Conservation (phyloP, 208 protist species). For the Polymyxa betae region DNA sequence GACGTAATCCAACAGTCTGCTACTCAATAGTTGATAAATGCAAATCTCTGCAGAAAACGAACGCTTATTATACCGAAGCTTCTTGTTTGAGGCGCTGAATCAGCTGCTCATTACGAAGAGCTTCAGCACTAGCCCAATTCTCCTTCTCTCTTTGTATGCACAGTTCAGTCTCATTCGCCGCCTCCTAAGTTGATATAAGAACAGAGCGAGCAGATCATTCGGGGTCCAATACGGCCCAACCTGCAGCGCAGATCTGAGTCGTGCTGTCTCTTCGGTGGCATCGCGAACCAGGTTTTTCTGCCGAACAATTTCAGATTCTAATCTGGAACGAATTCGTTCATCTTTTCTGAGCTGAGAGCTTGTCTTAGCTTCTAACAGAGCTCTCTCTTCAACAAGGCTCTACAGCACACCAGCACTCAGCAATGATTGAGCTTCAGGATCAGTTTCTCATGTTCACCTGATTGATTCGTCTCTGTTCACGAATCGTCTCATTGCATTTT, state of each 20-base stretch:
- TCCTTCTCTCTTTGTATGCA: background rate
- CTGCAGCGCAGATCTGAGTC: background rate
- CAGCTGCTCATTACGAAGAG: background rate
- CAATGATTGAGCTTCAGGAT: too few species aligned
- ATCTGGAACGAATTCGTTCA: background rate
- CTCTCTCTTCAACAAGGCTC: background rate
- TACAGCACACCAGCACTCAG: too few species aligned
- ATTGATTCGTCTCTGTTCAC: too few species aligned
- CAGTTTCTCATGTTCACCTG: too few species aligned
- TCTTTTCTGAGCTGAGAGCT: background rate
- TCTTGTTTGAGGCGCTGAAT: background rate
- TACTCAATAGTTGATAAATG: background rate
- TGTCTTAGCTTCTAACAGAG: background rate
- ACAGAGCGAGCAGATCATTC: background rate
- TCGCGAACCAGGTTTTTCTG: background rate
- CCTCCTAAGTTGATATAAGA: background rate
- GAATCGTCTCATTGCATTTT: too few species aligned
- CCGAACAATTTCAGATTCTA: background rate
- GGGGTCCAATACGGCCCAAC: background rate
- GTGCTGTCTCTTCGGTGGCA: background rate
- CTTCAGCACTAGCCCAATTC: background rate
- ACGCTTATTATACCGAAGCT: too few species aligned
- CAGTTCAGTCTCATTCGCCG: background rate
- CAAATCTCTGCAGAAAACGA: background rate
- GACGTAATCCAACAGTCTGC: background rate